Base-by-base conservation (phyloP, 768 basidiomycete genomes). In the Mycena olivaceomarginata region DNA sequence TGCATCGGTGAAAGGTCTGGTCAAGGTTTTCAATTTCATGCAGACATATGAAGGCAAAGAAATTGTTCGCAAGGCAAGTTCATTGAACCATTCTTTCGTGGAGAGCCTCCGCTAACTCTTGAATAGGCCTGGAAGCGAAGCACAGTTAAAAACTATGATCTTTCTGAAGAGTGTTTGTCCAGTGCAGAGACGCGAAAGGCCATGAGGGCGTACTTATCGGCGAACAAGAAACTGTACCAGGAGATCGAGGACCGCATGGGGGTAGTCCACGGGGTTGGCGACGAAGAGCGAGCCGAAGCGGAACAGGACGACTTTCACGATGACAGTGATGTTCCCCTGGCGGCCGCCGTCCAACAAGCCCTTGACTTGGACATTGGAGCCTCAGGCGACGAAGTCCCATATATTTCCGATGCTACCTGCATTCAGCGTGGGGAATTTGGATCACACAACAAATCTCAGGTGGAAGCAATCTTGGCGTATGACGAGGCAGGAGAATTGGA, bases 221-320 rank as follows among this genome's bases (percentile, higher is more conserved):
- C 53, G 22, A n/a, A 53, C 53, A 53, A 53, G 53, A 53, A 53
- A 13, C n/a, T 53, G n/a, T 53, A 53, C n/a, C 53, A 53, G 53
- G 53, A 53, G 53, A 53, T 53, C n/a, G n/a, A 53, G 13, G 53
- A 53, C n/a, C 53, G n/a, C 5, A 53, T 53, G 53, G 53, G 53
- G 53, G 53, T 53, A 53, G 53, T 53, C 2, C 53, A 53, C 13
- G 53, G 53, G 53, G 53, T 53, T 5, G 53, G 53, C n/a, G n/a
- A n/a, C n/a, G n/a, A 53, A 5, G 53, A 53, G 11, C 53, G 22
- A 53, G 53, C n/a, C 13, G n/a, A 53, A 13, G 53, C 53, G 4
- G 53, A 53, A 11, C 18, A 53, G n/a, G 53, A 53, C n/a, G n/a
- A 53, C n/a, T 53, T 53, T n/a, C 20, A 53, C n/a, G 53, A 53